These are phyloP conservation scores for Epichloe hybrida DNA, from an alignment of 2,329 filamentous ascomycete genomes.

Conservation along the genomic window DNA sequence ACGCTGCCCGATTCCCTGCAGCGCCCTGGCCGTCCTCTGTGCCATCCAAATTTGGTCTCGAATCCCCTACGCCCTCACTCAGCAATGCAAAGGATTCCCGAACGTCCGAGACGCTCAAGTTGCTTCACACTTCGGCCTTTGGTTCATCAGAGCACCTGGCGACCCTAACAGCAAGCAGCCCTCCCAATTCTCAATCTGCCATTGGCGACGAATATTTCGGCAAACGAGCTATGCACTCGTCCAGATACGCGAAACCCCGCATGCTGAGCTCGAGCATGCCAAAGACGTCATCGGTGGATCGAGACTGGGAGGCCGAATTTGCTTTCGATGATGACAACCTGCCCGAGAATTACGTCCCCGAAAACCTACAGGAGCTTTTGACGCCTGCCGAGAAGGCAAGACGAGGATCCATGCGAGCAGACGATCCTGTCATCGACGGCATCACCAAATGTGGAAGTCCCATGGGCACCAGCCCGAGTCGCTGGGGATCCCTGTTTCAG, in stretches of 20 bases:
- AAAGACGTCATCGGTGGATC: conserved; percentile 47
- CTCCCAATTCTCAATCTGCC: conserved; percentile 38
- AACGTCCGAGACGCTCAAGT: conserved; percentile 50
- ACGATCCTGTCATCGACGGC: conserved; percentile 34
- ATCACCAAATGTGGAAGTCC: conserved; percentile 49
- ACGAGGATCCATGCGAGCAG: conserved; percentile 40
- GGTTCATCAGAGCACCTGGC: conserved; percentile 53
- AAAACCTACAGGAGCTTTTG: conserved; percentile 50
- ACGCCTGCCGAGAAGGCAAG: conserved; percentile 55
- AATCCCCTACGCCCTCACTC: conserved; percentile 68
- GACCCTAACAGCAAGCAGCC: conserved; percentile 31
- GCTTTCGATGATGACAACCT: conserved; percentile 58
- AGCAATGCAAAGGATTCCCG: conserved; percentile 45
- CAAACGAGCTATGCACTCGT: conserved; percentile 57
- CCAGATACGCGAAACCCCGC: conserved; percentile 54
- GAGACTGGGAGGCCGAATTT: conserved; percentile 55
- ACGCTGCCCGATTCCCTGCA: conserved; percentile 63
- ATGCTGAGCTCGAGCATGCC: conserved; percentile 56
- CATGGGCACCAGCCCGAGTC: conserved; percentile 43
- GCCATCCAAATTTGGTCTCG: conserved; percentile 79
- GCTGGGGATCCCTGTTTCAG: conserved; percentile 48
- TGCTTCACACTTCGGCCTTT: conserved; percentile 53
- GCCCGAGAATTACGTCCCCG: conserved; percentile 54
- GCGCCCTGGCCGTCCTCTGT: conserved; percentile 87
- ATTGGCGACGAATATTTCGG: conserved; percentile 48